Percentiles rank a stretch among this genome's conserved stretches.
phyloP scores from a whole-genome alignment of 2,329 filamentous ascomycete genomes.

The Elsinoe batatas region DNA sequence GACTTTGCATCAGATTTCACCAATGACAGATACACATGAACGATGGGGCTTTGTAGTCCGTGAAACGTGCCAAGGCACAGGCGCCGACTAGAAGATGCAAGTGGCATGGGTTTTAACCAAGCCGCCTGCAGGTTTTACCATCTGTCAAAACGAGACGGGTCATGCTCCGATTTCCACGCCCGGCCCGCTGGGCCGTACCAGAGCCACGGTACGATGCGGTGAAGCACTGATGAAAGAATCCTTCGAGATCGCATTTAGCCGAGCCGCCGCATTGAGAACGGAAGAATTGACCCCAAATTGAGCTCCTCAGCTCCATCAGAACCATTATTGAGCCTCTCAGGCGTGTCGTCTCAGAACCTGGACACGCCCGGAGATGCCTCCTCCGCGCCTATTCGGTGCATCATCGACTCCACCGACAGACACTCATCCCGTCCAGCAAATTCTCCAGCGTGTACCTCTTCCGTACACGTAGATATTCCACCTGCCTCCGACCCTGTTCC shows the following conservation, averaged over 20 bases:
- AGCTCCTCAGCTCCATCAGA: not conserved
- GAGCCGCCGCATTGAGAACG: not conserved
- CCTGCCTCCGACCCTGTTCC: not conserved
- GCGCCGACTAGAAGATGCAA: no score
- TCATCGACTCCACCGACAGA: not conserved
- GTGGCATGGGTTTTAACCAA: not conserved
- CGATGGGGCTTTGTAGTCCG: no score
- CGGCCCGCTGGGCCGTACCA: not conserved
- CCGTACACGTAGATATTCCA: not conserved
- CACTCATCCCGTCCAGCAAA: not conserved
- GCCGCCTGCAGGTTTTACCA: not conserved
- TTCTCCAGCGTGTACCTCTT: not conserved
- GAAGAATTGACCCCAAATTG: conserved; percentile 9
- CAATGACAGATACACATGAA: no score
- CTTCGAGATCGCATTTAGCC: not conserved
- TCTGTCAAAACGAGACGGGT: not conserved
- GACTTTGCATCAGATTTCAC: no score
- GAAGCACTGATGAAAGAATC: not conserved
- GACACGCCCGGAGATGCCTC: not conserved
- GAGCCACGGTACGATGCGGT: not conserved
- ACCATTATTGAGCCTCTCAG: not conserved
- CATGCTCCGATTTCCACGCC: not conserved
- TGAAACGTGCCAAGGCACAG: no score
- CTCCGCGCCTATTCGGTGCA: conserved; percentile 1
- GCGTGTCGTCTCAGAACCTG: not conserved